phyloP scores from a whole-genome alignment of 441 rosid species.

The Manihot esculenta region DNA sequence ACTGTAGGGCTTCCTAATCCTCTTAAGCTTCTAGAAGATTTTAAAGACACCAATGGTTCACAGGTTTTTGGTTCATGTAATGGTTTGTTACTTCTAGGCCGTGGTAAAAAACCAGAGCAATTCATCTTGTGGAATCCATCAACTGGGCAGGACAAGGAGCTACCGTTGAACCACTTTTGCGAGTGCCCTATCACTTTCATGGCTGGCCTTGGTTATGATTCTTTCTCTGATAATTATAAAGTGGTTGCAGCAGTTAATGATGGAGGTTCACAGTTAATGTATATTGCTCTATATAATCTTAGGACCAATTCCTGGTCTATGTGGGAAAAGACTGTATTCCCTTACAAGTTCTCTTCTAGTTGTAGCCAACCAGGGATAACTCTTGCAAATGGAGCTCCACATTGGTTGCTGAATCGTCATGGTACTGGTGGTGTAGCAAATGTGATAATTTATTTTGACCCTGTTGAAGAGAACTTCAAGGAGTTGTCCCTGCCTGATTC shows the following conservation, averaged over 20 bases:
- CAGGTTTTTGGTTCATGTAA: background rate
- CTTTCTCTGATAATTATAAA: background rate
- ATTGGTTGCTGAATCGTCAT: background rate
- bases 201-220: conserved; percentile 1
- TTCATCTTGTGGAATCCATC: conserved; percentile 1
- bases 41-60: background rate
- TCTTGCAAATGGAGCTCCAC: background rate
- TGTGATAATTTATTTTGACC: background rate
- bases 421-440: background rate
- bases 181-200: background rate
- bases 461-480: background rate
- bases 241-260: background rate
- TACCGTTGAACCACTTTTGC: background rate
- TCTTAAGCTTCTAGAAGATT: background rate
- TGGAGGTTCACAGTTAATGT: background rate
- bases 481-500: background rate
- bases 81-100: background rate
- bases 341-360: background rate
- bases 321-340: background rate
- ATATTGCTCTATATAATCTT: background rate
- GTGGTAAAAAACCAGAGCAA: background rate
- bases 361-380: background rate
- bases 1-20: background rate
- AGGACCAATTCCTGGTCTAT: background rate
- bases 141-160: background rate